A percentile compares a stretch with the other conserved stretches of the same genome.
Conservation (phyloP, 2,329 filamentous ascomycete species). For the Pseudogymnoascus sp. region DNA sequence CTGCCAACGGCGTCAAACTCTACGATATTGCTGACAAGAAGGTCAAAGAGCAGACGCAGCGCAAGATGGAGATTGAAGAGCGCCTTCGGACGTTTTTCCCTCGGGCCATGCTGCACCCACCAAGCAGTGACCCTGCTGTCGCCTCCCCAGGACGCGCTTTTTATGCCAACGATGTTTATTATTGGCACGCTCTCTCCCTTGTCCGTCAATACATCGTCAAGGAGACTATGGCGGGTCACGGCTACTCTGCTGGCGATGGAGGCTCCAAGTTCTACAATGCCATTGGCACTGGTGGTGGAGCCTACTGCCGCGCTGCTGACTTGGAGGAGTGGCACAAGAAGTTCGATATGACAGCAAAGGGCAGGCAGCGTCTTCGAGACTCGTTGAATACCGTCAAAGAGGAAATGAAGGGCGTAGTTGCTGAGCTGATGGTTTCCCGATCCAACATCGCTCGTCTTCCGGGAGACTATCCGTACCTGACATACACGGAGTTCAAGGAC, state of each 20-base stretch:
- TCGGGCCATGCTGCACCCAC: slow-evolving; percentile 17
- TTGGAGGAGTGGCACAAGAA: slow-evolving; percentile 14
- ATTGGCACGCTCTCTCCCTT: slow-evolving; percentile 22
- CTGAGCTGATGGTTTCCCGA: slow-evolving; percentile 15
- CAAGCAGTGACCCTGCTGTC: not conserved
- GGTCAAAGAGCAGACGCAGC: slow-evolving; percentile 16
- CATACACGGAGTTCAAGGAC: slow-evolving; percentile 51
- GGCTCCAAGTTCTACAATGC: slow-evolving; percentile 22
- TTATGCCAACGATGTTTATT: slow-evolving; percentile 25
- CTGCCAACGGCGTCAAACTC: slow-evolving; percentile 11
- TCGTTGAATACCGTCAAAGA: slow-evolving; percentile 16
- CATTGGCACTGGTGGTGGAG: slow-evolving; percentile 14
- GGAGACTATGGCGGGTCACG: slow-evolving; percentile 13
- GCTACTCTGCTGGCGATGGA: slow-evolving; percentile 22
- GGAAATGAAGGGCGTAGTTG: slow-evolving; percentile 15
- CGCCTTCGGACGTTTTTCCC: slow-evolving; percentile 21
- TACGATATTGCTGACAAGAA: slow-evolving; percentile 18
- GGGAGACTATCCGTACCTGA: slow-evolving; percentile 40
- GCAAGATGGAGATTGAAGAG: slow-evolving; percentile 21
- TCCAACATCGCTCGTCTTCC: not conserved
- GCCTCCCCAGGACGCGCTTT: slow-evolving; percentile 20
- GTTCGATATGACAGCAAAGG: slow-evolving; percentile 21
- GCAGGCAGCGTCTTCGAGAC: slow-evolving; percentile 10
- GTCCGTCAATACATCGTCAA: slow-evolving; percentile 20
- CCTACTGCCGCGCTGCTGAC: slow-evolving; percentile 14